Conservation (phyloP, 768 basidiomycete species). For the Leccinum pellstonianum region DNA sequence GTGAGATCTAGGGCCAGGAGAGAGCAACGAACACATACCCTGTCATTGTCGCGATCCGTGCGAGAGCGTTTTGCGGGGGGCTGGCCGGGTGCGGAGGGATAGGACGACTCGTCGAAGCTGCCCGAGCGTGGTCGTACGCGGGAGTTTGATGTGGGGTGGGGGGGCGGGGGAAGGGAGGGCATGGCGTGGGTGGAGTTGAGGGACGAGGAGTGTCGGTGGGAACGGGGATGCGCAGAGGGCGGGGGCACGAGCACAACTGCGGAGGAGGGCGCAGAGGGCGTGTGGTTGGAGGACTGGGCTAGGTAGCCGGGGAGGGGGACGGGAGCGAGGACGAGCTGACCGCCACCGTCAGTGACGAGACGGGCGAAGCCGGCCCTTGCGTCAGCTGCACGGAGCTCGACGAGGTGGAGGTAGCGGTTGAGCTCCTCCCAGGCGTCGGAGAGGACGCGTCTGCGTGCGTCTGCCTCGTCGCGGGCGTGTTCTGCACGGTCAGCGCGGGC, state of each 20-base stretch:
- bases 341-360: conserved; percentile 45
- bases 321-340: conserved; percentile 39
- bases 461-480: conserved; percentile 53
- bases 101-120: conserved; percentile 40
- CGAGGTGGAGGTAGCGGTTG: conserved; percentile 43
- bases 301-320: conserved; percentile 32
- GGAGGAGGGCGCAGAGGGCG: conserved; percentile 24
- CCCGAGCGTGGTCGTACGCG: conserved; percentile 45
- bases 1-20: conserved; percentile 7
- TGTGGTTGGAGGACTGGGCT: background rate
- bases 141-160: conserved; percentile 29
- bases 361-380: conserved; percentile 48
- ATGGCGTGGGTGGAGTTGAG: conserved; percentile 32
- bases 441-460: conserved; percentile 44
- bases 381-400: conserved; percentile 49
- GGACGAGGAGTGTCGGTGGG: conserved; percentile 23
- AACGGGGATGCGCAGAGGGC: conserved; percentile 13
- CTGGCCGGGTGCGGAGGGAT: conserved; percentile 24
- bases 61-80: conserved; percentile 53
- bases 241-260: conserved; percentile 32
- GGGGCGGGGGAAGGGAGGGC: conserved; percentile 40
- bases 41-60: conserved; percentile 37
- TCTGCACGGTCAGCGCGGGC: conserved; percentile 51
- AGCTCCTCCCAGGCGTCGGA: conserved; percentile 52
- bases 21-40: background rate